A percentile compares a stretch with the other conserved stretches of the same genome.
Conservation (phyloP, 1,139 yeast genomes). For the Scheffersomyces quercinus region DNA sequence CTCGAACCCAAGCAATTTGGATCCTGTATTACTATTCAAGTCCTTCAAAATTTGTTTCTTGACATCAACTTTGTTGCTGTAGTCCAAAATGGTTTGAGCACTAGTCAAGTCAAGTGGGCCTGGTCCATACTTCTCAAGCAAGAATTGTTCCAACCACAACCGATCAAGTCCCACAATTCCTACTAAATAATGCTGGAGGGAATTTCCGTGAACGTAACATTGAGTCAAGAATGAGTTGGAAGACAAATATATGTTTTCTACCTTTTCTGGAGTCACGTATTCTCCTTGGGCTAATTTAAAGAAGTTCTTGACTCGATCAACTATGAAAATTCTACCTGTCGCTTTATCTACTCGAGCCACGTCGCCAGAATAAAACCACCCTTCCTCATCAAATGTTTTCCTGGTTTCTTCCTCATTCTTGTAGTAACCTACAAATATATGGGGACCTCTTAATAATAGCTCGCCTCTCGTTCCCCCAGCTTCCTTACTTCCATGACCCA, state of each 20-base stretch:
- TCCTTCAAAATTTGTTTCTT: conserved; percentile 10
- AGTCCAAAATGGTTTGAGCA: conserved; percentile 15
- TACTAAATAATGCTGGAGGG: conserved; percentile 20
- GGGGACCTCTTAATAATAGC: conserved; percentile 27
- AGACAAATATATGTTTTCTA: conserved; percentile 22
- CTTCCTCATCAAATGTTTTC: conserved; percentile 21
- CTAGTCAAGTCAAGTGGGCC: conserved; percentile 12
- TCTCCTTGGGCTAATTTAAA: conserved; percentile 32
- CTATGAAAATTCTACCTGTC: conserved; percentile 19
- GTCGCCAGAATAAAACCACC: conserved; percentile 31
- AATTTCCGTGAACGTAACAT: conserved; percentile 23
- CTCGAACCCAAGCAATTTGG: conserved; percentile 22
- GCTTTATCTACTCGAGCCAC: conserved; percentile 29
- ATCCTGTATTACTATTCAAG: conserved; percentile 11
- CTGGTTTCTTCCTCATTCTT: conserved; percentile 26
- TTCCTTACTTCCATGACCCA: conserved; percentile 56
- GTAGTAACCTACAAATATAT: conserved; percentile 23
- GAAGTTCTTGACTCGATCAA: conserved; percentile 30
- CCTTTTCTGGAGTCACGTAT: conserved; percentile 27
- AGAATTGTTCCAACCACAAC: conserved; percentile 16
- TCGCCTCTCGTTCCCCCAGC: conserved; percentile 27
- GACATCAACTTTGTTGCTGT: conserved; percentile 11
- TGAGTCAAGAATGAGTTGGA: conserved; percentile 20
- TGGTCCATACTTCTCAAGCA: conserved; percentile 14
- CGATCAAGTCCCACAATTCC: conserved; percentile 23